Conservation (phyloP, 257 asterid genomes). For the Mitragyna speciosa region DNA sequence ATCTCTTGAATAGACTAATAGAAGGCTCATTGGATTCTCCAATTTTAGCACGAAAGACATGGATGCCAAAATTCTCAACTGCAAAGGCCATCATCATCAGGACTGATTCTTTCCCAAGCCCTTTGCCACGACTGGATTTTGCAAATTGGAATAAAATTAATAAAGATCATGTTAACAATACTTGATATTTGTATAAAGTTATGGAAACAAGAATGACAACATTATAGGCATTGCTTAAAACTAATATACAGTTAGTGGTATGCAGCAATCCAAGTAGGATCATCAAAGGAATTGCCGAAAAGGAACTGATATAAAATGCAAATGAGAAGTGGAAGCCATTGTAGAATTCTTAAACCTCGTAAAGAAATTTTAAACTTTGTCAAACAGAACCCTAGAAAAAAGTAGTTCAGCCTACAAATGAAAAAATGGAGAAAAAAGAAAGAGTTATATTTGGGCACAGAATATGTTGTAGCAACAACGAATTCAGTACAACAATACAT, state of each 20-base stretch:
- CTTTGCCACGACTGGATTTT: constrained; percentile 77
- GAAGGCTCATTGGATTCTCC: constrained; percentile 79
- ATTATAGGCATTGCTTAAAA: background rate
- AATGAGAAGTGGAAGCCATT: background rate
- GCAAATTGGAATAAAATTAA: constrained; percentile 15
- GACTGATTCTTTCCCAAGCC: constrained; percentile 79
- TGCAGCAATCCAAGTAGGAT: background rate
- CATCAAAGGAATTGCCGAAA: background rate
- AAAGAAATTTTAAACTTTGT: background rate
- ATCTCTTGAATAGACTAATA: constrained; percentile 59
- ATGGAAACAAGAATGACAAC: background rate
- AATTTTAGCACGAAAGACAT: constrained; percentile 61
- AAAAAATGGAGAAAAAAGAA: no score
- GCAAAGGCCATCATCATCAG: constrained; percentile 84
- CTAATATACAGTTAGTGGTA: background rate
- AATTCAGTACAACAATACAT: background rate
- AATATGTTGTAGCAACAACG: background rate
- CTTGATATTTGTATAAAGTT: background rate
- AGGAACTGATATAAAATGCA: background rate
- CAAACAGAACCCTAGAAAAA: no score
- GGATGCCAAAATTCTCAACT: constrained; percentile 57
- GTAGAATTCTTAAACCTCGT: background rate
- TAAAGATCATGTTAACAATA: background rate
- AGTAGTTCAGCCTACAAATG: no score
- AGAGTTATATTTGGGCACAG: no score